Evolutionary conservation across 352 stramenopile species (phyloP).

Genomic region (Globisporangium nunn): DNA sequence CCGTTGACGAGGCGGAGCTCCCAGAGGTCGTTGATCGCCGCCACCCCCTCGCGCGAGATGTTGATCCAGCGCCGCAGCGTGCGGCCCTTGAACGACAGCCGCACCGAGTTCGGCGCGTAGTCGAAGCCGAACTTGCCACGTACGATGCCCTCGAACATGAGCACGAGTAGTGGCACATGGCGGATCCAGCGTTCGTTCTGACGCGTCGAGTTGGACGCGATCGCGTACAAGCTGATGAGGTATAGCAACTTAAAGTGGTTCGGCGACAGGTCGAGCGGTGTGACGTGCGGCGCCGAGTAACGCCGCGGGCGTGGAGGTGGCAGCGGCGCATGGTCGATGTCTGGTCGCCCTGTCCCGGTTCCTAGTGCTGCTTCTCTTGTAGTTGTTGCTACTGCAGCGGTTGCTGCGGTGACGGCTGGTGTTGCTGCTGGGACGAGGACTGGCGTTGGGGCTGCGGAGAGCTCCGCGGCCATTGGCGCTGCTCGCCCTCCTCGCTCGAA

Average conservation of each 20-base stretch:
- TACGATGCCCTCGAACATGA: slow-evolving; percentile 96
- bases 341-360: background rate
- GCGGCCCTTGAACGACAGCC: slow-evolving; percentile 90
- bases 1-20: slow-evolving; percentile 91
- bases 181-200: slow-evolving; percentile 95
- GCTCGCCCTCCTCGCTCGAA: background rate
- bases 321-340: background rate
- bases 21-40: slow-evolving; percentile 92
- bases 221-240: slow-evolving; percentile 92
- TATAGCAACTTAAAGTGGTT: slow-evolving; percentile 97
- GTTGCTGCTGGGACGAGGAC: background rate
- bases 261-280: slow-evolving; percentile 65
- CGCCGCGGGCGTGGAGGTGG: background rate
- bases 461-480: slow-evolving; percentile 1
- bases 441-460: background rate
- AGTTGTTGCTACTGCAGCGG: background rate
- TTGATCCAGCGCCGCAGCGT: slow-evolving; percentile 87
- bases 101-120: slow-evolving; percentile 92
- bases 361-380: background rate
- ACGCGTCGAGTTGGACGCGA: slow-evolving; percentile 79
- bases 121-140: slow-evolving; percentile 93
- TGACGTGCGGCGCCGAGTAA: background rate
- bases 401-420: background rate
- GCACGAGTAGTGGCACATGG: slow-evolving; percentile 92
- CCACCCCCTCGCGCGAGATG: slow-evolving; percentile 93